Conservation (phyloP, 1,284 basidiomycete species). For the Fomitopsis palustris region DNA sequence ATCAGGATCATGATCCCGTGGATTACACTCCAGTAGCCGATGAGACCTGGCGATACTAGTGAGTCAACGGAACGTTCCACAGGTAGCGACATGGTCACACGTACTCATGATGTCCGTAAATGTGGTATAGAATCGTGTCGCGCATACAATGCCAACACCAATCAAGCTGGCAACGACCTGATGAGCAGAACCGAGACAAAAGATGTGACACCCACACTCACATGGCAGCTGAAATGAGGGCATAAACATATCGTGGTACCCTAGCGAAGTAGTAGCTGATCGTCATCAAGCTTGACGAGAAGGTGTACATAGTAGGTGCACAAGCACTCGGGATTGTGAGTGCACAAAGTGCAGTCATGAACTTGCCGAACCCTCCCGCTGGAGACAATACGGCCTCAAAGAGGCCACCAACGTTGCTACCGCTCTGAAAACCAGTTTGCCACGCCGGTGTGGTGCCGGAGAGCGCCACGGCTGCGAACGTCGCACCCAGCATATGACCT, state of each 20-base stretch:
- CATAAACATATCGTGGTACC: slow-evolving; percentile 73
- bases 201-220: slow-evolving; percentile 22
- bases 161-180: slow-evolving; percentile 38
- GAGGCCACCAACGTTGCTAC: slow-evolving; percentile 54
- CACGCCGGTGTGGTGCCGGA: slow-evolving; percentile 48
- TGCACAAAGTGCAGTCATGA: slow-evolving; percentile 55
- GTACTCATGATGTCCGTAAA: slow-evolving; percentile 54
- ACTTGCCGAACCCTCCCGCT: slow-evolving; percentile 52
- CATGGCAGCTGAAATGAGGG: slow-evolving; percentile 72
- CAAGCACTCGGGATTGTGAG: slow-evolving; percentile 53
- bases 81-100: slow-evolving; percentile 12
- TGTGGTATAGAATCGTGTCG: slow-evolving; percentile 53
- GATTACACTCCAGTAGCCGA: slow-evolving; percentile 58
- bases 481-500: slow-evolving; percentile 63
- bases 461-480: slow-evolving; percentile 56
- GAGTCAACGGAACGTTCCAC: neutral
- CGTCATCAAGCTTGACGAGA: slow-evolving; percentile 71
- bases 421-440: slow-evolving; percentile 50
- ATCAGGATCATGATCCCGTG: slow-evolving; percentile 51
- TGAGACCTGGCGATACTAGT: slow-evolving; percentile 33
- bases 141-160: slow-evolving; percentile 57
- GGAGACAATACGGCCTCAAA: slow-evolving; percentile 40
- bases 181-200: neutral
- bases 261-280: slow-evolving; percentile 49
- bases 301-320: slow-evolving; percentile 78